These are phyloP conservation scores for Blumeriella jaapii DNA, from an alignment of 2,329 filamentous ascomycete genomes.

Conservation along the genomic window DNA sequence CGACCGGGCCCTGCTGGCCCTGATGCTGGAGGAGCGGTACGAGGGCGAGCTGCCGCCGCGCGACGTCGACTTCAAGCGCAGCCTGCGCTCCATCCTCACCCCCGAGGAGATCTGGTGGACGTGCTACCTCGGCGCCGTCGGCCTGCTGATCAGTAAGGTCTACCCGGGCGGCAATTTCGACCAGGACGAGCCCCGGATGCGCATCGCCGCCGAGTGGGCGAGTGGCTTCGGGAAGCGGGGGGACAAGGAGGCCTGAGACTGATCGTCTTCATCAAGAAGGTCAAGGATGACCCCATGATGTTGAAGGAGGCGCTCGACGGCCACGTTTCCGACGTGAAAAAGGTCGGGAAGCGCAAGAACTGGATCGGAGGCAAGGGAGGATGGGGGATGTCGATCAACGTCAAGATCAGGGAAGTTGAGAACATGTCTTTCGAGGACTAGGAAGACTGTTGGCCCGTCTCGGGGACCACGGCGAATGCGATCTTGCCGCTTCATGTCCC, in stretches of 20 bases:
- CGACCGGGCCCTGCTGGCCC: constrained; percentile 47
- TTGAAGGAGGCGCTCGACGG: constrained; percentile 32
- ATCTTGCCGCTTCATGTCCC: no score
- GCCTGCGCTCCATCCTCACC: constrained; percentile 41
- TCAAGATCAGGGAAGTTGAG: constrained; percentile 27
- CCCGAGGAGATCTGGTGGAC: constrained; percentile 52
- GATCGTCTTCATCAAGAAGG: constrained; percentile 32
- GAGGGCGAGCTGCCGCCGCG: constrained; percentile 48
- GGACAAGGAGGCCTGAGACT: constrained; percentile 32
- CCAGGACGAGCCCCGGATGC: constrained; percentile 30
- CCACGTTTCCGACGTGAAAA: constrained; percentile 35
- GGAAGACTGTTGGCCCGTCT: no score
- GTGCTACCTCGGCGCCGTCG: constrained; percentile 49
- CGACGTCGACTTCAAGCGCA: constrained; percentile 42
- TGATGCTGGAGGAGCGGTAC: constrained; percentile 54
- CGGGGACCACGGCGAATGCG: no score
- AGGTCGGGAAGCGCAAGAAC: constrained; percentile 48
- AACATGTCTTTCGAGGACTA: no score
- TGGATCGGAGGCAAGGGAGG: constrained; percentile 31
- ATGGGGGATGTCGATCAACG: constrained; percentile 30
- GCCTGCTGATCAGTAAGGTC: constrained; percentile 42
- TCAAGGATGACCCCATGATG: constrained; percentile 29
- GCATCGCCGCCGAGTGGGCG: constrained; percentile 32
- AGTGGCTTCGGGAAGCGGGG: constrained; percentile 31
- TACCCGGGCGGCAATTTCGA: constrained; percentile 47